Conservation (phyloP, 2,329 filamentous ascomycete species). For the Bertia moriformis region DNA sequence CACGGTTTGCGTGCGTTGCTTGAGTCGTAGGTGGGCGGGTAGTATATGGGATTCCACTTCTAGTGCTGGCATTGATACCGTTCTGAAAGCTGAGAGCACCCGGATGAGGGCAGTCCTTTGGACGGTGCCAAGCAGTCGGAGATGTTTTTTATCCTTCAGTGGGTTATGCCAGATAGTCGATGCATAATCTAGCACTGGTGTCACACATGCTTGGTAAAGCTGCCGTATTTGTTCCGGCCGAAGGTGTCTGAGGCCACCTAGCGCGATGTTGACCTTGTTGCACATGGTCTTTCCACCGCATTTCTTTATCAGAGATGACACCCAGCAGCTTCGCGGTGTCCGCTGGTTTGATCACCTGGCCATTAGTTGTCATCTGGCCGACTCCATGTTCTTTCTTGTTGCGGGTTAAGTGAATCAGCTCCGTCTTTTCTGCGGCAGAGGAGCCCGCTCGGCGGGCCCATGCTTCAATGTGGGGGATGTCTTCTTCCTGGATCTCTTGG, state of each 20-base stretch:
- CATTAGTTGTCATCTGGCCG: slow-evolving; percentile 6
- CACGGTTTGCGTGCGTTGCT: slow-evolving; percentile 5
- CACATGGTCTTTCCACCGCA: slow-evolving; percentile 9
- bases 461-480: slow-evolving; percentile 10
- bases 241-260: slow-evolving; percentile 7
- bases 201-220: slow-evolving; percentile 10
- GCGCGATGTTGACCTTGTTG: slow-evolving; percentile 2
- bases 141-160: slow-evolving; percentile 8
- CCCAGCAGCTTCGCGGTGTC: slow-evolving; percentile 11
- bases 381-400: slow-evolving; percentile 5
- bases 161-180: slow-evolving; percentile 10
- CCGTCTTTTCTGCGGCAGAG: slow-evolving; percentile 13
- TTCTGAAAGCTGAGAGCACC: slow-evolving; percentile 9
- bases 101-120: slow-evolving; percentile 8
- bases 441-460: slow-evolving; percentile 11
- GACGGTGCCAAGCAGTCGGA: slow-evolving; percentile 7
- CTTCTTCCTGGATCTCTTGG: slow-evolving; percentile 8
- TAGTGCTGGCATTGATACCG: slow-evolving; percentile 7
- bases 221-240: slow-evolving; percentile 8
- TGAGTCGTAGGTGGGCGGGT: slow-evolving; percentile 6
- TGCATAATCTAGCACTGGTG: slow-evolving; percentile 10
- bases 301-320: slow-evolving; percentile 10
- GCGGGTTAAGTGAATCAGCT: slow-evolving; percentile 13
- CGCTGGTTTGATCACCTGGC: slow-evolving; percentile 5
- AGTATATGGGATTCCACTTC: slow-evolving; percentile 10